Base-by-base conservation (phyloP, 2,329 filamentous ascomycete genomes). In the Pezicula carpinea region DNA sequence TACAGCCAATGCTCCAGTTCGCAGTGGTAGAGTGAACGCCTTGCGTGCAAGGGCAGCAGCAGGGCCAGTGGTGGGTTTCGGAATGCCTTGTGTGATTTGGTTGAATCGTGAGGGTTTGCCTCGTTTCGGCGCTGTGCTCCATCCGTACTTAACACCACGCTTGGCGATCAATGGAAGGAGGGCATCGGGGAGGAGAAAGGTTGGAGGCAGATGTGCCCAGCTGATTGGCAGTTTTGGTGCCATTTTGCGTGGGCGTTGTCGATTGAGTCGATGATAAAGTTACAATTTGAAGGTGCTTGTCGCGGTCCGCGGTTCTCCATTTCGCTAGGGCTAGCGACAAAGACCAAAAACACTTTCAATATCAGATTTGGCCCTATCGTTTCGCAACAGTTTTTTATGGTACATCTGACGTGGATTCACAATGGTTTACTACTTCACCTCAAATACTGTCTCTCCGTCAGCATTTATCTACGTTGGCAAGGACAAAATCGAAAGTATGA, bases 391-490 rank as follows among this genome's bases (percentile, higher is more conserved):
- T 48, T 32, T 6, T 46, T 38, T 40, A 56, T 59, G 53, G 55
- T 51, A 61, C 54, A 45, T 40, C 46, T 41, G 41, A 47, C 44
- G 46, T 34, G 42, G 34, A 46, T 11, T 43, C 39, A 68, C 62
- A 22, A 95, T 99, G 93, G 93, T 99, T 39, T 96, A 87, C 72
- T 97, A 97, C 69, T 97, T 93, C 67, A 93, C 83, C 1, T 97
- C 92, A 21, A 92, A 80, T 52, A 82, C 83, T 35, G 89, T 95
- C 33, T 77, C 83, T 11, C 92, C 93, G 2, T 66, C 89, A 26
- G 92, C 89, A 35, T 91, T 85, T 65, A 83, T 99, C 63, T 99
- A 99, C 66, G 89, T 96, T 50, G 93, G 93, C 68, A 99, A 97
- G 70, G 93, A 99, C 75, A 99, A 99, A 72, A 91, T 93, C 59